Conservation (phyloP, 805 yeast genomes). For the Yueomyces sinensis region DNA sequence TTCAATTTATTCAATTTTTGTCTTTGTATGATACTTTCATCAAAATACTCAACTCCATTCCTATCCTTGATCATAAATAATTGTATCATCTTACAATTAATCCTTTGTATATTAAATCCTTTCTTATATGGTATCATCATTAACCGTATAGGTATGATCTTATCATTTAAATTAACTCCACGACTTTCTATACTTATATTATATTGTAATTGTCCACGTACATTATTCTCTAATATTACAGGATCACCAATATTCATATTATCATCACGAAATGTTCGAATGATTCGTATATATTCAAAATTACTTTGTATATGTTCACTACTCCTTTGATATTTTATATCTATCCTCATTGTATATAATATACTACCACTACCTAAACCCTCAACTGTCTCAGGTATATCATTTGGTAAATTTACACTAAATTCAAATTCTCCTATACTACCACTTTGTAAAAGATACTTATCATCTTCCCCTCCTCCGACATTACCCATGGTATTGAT, state of each 20-base stretch:
- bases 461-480: too few species aligned
- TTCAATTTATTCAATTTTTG: conserved; percentile 32
- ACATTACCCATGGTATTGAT: background rate
- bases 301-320: background rate
- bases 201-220: conserved; percentile 85
- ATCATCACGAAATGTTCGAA: conserved; percentile 74
- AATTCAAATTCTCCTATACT: too few species aligned
- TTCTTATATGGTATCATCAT: background rate
- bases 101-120: conserved; percentile 38
- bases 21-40: conserved; percentile 49
- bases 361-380: conserved; percentile 73
- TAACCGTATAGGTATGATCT: background rate
- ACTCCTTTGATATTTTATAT: background rate
- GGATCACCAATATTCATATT: conserved; percentile 53
- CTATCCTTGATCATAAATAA: conserved; percentile 45
- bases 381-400: conserved; percentile 75
- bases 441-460: too few species aligned
- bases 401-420: conserved; percentile 75
- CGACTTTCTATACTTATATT: conserved; percentile 65
- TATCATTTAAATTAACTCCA: background rate
- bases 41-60: conserved; percentile 40
- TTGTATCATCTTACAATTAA: conserved; percentile 56
- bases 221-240: conserved; percentile 77
- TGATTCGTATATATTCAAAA: conserved; percentile 52
- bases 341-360: conserved; percentile 33